Conservation (phyloP, 2,329 filamentous ascomycete genomes). For the Botrytis aclada region DNA sequence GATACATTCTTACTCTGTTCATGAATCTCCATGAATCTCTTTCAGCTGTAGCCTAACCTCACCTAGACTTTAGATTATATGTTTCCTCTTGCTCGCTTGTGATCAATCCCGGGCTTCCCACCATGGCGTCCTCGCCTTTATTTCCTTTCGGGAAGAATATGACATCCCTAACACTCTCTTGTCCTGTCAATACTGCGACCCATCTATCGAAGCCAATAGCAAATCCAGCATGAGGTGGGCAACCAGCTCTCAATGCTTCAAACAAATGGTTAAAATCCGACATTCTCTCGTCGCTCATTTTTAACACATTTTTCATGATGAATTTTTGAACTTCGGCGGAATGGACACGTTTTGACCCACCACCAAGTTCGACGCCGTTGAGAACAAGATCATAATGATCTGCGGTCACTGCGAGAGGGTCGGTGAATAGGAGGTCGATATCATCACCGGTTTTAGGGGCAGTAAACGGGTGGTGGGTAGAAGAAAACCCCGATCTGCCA, state of each 20-base stretch:
- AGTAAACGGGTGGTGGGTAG: constrained; percentile 96
- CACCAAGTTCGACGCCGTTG: constrained; percentile 91
- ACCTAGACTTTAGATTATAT: constrained; percentile 17
- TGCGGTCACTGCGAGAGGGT: constrained; percentile 70
- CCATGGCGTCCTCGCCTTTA: constrained; percentile 81
- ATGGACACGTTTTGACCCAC: constrained; percentile 91
- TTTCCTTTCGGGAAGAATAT: constrained; percentile 97
- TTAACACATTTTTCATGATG: constrained; percentile 77
- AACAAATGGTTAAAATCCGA: constrained; percentile 84
- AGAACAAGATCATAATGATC: constrained; percentile 96
- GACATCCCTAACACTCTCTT: constrained; percentile 79
- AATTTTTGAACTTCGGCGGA: constrained; percentile 77
- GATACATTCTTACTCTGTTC: neutral
- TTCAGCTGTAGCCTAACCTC: neutral
- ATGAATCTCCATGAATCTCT: neutral
- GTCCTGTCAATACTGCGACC: constrained; percentile 73
- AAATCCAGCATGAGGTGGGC: constrained; percentile 91
- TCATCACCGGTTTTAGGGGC: constrained; percentile 72
- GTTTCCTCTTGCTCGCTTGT: constrained; percentile 45
- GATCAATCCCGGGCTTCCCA: constrained; percentile 70
- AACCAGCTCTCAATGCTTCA: constrained; percentile 76
- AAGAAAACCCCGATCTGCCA: constrained; percentile 72
- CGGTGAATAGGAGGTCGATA: constrained; percentile 67
- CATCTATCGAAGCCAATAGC: constrained; percentile 90
- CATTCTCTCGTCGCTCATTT: constrained; percentile 39